Conservation (phyloP, 2,329 filamentous ascomycete species). For the Microsporum canis region DNA sequence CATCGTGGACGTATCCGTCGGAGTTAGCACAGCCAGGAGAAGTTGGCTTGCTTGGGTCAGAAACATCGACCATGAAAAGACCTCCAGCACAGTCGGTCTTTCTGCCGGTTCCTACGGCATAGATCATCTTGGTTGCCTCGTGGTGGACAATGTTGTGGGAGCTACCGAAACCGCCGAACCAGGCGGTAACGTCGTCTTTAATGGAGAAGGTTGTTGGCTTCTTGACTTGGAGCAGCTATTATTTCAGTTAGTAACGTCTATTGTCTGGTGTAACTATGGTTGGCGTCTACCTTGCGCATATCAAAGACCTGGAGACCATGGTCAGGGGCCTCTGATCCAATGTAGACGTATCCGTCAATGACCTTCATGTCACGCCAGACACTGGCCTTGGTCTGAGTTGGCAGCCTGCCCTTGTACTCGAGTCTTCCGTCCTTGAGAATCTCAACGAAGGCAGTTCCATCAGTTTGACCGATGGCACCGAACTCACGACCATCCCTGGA, state of each 20-base stretch:
- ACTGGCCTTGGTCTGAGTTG: constrained; percentile 29
- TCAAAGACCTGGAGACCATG: constrained; percentile 55
- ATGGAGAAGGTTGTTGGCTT: constrained; percentile 35
- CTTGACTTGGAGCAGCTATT: constrained; percentile 34
- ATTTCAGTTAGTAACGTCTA: constrained; percentile 25
- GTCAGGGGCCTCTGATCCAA: constrained; percentile 36
- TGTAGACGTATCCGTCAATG: constrained; percentile 16
- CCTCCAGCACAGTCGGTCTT: constrained; percentile 41
- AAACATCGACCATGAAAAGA: constrained; percentile 49
- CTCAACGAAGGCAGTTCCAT: constrained; percentile 43
- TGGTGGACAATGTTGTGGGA: constrained; percentile 42
- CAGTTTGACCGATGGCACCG: constrained; percentile 39
- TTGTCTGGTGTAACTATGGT: background rate
- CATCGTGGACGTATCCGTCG: constrained; percentile 52
- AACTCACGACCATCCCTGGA: constrained; percentile 41
- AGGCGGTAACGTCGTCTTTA: constrained; percentile 32
- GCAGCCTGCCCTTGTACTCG: constrained; percentile 38
- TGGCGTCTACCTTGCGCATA: constrained; percentile 37
- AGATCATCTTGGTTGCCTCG: constrained; percentile 38
- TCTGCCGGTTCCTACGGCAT: constrained; percentile 38
- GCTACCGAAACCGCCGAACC: constrained; percentile 35
- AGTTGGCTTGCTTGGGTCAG: constrained; percentile 42
- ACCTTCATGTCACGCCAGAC: constrained; percentile 31
- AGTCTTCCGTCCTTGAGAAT: constrained; percentile 36
- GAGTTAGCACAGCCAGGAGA: constrained; percentile 43